phyloP scores from a whole-genome alignment of 768 basidiomycete genomes.

The Calocybe cyanea region DNA sequence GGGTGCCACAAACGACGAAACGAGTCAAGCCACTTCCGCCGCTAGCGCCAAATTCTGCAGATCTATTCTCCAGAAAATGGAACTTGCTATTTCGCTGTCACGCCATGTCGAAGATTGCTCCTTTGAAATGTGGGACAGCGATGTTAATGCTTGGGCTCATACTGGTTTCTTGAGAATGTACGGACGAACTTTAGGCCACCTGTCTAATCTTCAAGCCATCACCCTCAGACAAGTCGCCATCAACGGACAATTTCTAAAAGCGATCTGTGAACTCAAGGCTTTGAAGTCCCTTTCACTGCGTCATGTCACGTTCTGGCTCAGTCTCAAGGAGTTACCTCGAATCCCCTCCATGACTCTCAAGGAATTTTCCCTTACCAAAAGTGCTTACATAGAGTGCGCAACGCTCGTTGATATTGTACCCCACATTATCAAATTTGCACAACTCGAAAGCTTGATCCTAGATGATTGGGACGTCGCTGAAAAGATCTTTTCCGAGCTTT shows the following conservation, averaged over 20 bases:
- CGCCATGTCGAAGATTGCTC: slow-evolving; percentile 24
- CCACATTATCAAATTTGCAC: background rate
- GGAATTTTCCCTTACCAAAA: background rate
- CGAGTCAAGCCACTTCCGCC: slow-evolving; percentile 1
- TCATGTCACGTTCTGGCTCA: background rate
- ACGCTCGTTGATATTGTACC: background rate
- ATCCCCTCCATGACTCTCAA: slow-evolving; percentile 5
- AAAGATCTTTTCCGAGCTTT: slow-evolving; percentile 1
- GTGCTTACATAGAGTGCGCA: too few relatives aligned
- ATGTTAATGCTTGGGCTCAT: background rate
- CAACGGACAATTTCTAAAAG: slow-evolving; percentile 9
- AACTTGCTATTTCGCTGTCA: slow-evolving; percentile 26
- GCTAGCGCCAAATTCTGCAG: slow-evolving; percentile 21
- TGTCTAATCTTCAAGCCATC: slow-evolving; percentile 15
- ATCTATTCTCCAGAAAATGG: slow-evolving; percentile 20
- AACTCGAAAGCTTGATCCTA: slow-evolving; percentile 4
- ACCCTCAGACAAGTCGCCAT: slow-evolving; percentile 2
- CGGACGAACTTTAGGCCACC: slow-evolving; percentile 9
- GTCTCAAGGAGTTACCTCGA: background rate
- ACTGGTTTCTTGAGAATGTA: slow-evolving; percentile 14
- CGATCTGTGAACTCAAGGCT: slow-evolving; percentile 7
- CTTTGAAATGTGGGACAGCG: slow-evolving; percentile 10
- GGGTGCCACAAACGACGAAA: slow-evolving; percentile 1
- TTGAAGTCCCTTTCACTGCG: slow-evolving; percentile 3
- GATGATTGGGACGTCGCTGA: background rate